Evolutionary conservation across 306 rosid species (phyloP).

Genomic region (Pyrus betulifolia): DNA sequence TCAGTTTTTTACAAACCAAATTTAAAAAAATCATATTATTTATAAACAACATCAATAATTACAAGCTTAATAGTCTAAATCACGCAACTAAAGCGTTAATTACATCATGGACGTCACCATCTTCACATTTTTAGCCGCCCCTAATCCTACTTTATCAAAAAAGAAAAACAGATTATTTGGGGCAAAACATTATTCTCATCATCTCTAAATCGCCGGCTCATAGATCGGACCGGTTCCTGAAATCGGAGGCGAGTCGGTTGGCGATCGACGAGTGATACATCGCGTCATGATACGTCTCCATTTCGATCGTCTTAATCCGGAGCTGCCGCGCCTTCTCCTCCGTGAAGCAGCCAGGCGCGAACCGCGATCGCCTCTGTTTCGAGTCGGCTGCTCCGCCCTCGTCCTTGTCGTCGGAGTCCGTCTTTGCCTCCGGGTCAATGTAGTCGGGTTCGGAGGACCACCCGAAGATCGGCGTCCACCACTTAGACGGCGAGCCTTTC

Average conservation of each 20-base stretch:
- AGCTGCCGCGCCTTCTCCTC: conserved; percentile 84
- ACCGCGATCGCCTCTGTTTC: conserved; percentile 26
- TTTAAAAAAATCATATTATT: background rate
- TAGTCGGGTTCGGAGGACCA: conserved; percentile 81
- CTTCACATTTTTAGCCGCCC: background rate
- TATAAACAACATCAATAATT: conserved; percentile 5
- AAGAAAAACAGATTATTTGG: background rate
- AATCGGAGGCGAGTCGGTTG: conserved; percentile 76
- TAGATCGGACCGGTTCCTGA: conserved; percentile 39
- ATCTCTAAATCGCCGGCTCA: conserved; percentile 13
- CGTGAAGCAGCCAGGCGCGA: conserved; percentile 69
- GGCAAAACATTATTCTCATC: background rate
- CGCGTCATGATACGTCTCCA: conserved; percentile 64
- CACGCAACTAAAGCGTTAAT: background rate
- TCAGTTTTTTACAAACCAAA: background rate
- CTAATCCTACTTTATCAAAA: background rate
- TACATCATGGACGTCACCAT: background rate
- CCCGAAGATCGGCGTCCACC: conserved; percentile 85
- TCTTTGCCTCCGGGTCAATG: conserved; percentile 36
- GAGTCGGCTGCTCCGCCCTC: conserved; percentile 5
- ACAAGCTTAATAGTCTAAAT: background rate
- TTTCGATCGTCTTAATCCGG: conserved; percentile 52
- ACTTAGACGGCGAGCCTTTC: conserved; percentile 37
- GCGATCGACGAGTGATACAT: conserved; percentile 98
- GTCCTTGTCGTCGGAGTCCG: conserved; percentile 10